Evolutionary conservation across 805 yeast species (phyloP), one percentile per base, ranked within the genome.

Genomic region (Kluyveromyces aestuarii): DNA sequence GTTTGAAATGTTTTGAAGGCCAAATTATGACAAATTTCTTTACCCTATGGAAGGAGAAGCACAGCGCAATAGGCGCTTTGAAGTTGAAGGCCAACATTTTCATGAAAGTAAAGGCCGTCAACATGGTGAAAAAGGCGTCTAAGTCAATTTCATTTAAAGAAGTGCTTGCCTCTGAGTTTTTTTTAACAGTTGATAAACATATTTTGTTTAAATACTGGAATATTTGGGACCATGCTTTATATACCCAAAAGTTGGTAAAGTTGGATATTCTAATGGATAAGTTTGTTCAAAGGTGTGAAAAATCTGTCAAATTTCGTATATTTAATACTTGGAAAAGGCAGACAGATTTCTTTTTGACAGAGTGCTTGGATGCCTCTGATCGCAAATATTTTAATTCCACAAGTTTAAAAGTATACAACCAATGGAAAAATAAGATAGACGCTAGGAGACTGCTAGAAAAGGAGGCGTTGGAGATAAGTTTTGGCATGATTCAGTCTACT

Each of bases 401-500:
- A 7, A 46, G 40, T 11, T 41, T 25, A 14, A 19, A 27, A 13
- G 30, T 27, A 6, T 38, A 49, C 41, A 39, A 27, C 27, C 4
- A 36, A 14, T 43, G 45, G 45, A 43, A 30, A n/a, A 19, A 7
- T 11, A 30, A 33, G 27, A 21, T n/a, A 19, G 8, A 8, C 13
- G 25, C 25, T 11, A 16, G 27, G 11, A 8, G 33, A 18, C 19
- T 43, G n/a, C n/a, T 43, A 38, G 37, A 43, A 13, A 11, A 18
- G 19, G 45, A 43, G 27, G 38, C 45, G 5, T 16, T 27, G 17
- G 39, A 33, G 17, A 43, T 43, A 8, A 21, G 36, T 33, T 48
- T 52, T 9, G 44, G 58, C 37, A 60, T 63, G 27, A 30, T 62
- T 14, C 17, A 56, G 2, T 53, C 60, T 1, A 55, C 56, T 1